Base-by-base conservation (phyloP, 352 stramenopile genomes). In the Phytophthora pluvialis region DNA sequence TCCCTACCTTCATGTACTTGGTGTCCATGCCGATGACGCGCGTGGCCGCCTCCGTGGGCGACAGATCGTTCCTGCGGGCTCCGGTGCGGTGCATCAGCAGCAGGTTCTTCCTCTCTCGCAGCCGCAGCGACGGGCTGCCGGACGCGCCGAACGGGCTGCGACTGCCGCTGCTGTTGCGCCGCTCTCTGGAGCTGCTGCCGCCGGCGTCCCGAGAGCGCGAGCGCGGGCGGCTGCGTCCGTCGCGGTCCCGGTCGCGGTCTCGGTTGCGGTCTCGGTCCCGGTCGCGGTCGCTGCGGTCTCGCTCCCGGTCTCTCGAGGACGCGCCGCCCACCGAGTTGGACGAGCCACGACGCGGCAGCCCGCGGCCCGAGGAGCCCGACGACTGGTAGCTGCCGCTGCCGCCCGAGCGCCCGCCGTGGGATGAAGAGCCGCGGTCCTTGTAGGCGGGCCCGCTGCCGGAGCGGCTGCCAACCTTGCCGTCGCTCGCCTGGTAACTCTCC, bases 1-100 rank as follows among this genome's bases (percentile, higher is more conserved):
- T 21, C 21, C 25, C 13, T 60, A 91, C 86, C 83, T 90, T 91
- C 70, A 93, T 84, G 60, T 83, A 94, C 44, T 77, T 78, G 2
- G 63, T 67, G 51, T 94, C 84, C 47, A 94, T 73, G 12, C 86
- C 86, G 25, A 91, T 73, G 13, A 92, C 72, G 11, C 81, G 75
- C 25, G 75, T 59, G 3, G 86, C 86, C 8, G 77, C 62, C n/a
- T 92, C 84, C 0, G 62, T 48, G 0, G 73, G 70, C 18, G 84
- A 70, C 50, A 93, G 44, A 21, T 77, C 83, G 33, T 74, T 64
- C 18, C 81, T 67, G 11, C 84, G 68, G 11, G 54, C 73, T 4
- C 76, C 78, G 3, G 80, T 86, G 15, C 83, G 80, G 38, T 94
- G 86, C 86, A 94, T 94, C 11, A 80, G 63, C 35, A 94, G 64